Evolutionary conservation across 116 monocot genomes (phyloP), one percentile per base, ranked within the genome.

Genomic region (Trichopus zeylanicus): DNA sequence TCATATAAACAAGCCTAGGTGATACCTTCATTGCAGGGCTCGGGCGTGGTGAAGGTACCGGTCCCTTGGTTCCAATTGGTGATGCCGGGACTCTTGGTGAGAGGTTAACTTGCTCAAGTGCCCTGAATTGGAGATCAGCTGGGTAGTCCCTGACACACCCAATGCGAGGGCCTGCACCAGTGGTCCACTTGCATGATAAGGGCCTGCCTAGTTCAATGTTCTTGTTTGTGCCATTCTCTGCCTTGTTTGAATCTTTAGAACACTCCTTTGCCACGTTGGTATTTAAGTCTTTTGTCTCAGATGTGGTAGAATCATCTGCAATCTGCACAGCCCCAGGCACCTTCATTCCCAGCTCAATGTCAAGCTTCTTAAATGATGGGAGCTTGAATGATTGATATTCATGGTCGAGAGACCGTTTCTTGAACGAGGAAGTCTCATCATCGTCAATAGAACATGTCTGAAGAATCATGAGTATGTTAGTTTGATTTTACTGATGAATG

Each of bases 21-120:
- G 90, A 90, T 28, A 85, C 68, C 55, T 70, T 81, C 53, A 76
- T 22, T 51, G 33, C 55, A 8, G 76, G 85, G 22, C 85, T 72
- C 0, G 90, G 90, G 11, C 90, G 73, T 5, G 85, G 90, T 0
- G 90, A 90, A 22, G 90, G 90, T 23, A 90, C 79, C 0, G 90
- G 85, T 22, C 53, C 56, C 69, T 71, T 85, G 51, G 22, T 56
- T 26, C 70, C 67, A 1, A 31, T 6, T 1, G 76, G 68, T 26
- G 82, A 61, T 31, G 46, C 21, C 3, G 20, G 29, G 9, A 63
- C 10, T 59, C 75, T 78, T 22, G 89, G 89, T 19, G 89, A 85
- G 35, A 89, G 68, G 29, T 76, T 89, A 9, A 85, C 89, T 29
- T 78, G 78, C 70, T 89, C 85, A 18, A 89, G 65, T 18, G 85